Evolutionary conservation across 768 basidiomycete species (phyloP), one percentile per base, ranked within the genome.

Genomic region (Saitozyma sp.): DNA sequence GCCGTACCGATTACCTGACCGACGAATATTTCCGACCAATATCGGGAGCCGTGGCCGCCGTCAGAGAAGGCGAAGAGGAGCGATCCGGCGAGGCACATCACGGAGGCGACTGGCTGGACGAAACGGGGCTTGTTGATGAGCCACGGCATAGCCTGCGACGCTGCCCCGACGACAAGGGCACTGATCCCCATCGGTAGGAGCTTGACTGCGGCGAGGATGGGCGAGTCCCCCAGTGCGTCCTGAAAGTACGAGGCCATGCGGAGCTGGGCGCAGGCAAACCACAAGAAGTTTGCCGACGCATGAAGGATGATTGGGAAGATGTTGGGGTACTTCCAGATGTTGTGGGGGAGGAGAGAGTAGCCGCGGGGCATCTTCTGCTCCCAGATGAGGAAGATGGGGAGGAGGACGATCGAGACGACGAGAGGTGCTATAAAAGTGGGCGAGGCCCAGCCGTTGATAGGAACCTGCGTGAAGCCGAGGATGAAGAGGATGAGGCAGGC

Each of bases 211-310:
- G 75, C 59, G 48, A 74, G 65, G 55, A 76, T 76, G 29, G 75
- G 61, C 3, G 72, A 71, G 52, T 76, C 56, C 19, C 56, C 53
- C 3, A 70, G 55, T 14, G 66, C 72, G 29, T 55, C 59, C 52
- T 76, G 75, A 65, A 73, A 76, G 56, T 70, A 76, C 20, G 75
- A 74, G 43, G 75, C 75, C 45, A 74, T 61, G 45, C 75, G 66
- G 29, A 76, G 70, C 58, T 76, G 75, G 41, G 63, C 66, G 51
- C 63, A 65, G 8, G 75, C 75, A 61, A 76, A 66, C 76, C 76
- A 75, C 66, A 71, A 64, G 68, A 75, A 77, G 45, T 70, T 63
- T 1, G 66, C 64, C 1, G 70, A 67, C n/a, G 73, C 74, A 59
- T 73, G 71, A n/a, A 77, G 53, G 39, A 73, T 64, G 4, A 77